Base-by-base conservation (phyloP, 352 stramenopile species). In the Phytophthora cryptogea region DNA sequence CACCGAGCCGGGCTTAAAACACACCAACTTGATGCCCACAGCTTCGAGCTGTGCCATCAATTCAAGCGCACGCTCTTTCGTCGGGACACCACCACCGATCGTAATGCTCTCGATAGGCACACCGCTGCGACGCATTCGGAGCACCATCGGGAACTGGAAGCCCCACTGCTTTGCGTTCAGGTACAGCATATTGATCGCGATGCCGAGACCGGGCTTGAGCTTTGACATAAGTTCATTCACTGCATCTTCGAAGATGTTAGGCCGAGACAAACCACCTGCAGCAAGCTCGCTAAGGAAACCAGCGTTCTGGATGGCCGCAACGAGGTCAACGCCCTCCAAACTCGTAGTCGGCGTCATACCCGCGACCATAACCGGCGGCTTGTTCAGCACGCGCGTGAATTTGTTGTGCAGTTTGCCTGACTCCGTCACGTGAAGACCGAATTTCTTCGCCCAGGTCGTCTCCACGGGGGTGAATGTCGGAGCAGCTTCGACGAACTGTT, bases 111-210 rank as follows among this genome's bases (percentile, higher is more conserved):
- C 85, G 45, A 96, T 96, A 7, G 86, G 87, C 27, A 90, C 57
- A 27, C 86, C 87, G 35, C 69, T 80, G 48, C 84, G 84, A 53
- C 83, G 83, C 74, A 96, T 69, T 27, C 90, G 86, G 5, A 95
- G 56, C 28, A 95, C 84, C 80, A 92, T 88, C 10, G 87, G 87
- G 66, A 95, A 96, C 71, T 95, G 89, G 68, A 96, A 96, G 0
- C 74, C 84, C 88, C 86, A 96, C 62, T 94, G 86, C 70, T 92
- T 91, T 14, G 82, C 74, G 68, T 95, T 96, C 35, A 96, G 44
- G 62, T 94, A 96, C n/a, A 96, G 59, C 87, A 96, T 90, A 71
- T 95, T 94, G 54, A 96, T 88, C 27, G 77, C 67, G 44, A 96
- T 83, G 23, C 83, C 87, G 26, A 78, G 60, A 13, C 86, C 88